These are phyloP conservation scores for Ustilago vetiveriae DNA, from an alignment of 1,284 basidiomycete species.

Conservation along the genomic window DNA sequence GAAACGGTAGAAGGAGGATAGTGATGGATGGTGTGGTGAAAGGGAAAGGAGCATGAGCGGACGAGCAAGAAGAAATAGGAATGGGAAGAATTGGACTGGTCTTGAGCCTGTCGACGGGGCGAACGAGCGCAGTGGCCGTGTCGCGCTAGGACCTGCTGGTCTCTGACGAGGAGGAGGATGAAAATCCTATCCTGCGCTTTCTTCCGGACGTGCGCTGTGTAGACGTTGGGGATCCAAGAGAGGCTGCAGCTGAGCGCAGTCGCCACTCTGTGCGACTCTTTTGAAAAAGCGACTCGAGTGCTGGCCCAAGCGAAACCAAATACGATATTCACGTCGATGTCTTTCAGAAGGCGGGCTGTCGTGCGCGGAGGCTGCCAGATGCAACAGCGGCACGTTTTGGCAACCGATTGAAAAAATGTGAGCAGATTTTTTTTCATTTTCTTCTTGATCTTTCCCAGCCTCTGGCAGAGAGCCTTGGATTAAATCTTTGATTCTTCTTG, in stretches of 20 bases:
- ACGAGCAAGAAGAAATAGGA: constrained; percentile 26
- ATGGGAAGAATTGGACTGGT: too few relatives aligned
- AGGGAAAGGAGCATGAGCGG: constrained; percentile 3
- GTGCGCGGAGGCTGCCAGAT: constrained; percentile 1
- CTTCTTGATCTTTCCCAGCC: neutral
- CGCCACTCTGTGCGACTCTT: neutral
- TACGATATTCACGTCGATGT: too few relatives aligned
- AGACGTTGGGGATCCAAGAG: neutral
- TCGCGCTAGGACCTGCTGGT: constrained; percentile 31
- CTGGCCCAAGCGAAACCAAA: constrained; percentile 2
- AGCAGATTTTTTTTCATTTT: constrained; percentile 30
- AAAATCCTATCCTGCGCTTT: too few relatives aligned
- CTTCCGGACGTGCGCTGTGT: too few relatives aligned
- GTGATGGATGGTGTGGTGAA: constrained; percentile 1
- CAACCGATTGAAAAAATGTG: constrained; percentile 22
- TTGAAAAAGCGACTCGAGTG: neutral
- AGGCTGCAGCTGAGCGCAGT: too few relatives aligned
- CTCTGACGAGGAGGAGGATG: too few relatives aligned
- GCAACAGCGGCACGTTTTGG: constrained; percentile 20
- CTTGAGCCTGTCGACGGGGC: constrained; percentile 7
- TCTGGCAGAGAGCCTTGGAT: neutral
- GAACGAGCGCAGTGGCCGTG: constrained; percentile 1
- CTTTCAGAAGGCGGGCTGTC: too few relatives aligned
- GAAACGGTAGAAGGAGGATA: neutral
- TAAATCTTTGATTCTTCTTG: constrained; percentile 3